phyloP scores from a whole-genome alignment of 371 early-diverging fungal species.

The Mortierella sp. region DNA sequence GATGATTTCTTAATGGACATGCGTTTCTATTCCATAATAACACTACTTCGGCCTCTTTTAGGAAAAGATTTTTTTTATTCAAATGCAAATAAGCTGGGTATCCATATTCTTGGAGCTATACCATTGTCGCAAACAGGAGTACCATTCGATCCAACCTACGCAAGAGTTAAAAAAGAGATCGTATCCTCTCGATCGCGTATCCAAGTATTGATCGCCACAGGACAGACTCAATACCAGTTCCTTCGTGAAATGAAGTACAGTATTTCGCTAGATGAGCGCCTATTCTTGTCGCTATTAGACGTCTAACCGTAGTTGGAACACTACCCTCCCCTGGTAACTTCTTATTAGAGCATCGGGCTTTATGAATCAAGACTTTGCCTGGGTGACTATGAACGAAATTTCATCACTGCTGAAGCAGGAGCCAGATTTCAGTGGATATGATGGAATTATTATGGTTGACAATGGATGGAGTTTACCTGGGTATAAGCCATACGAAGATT shows the following conservation, averaged over 20 bases:
- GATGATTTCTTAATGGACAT: too few relatives aligned
- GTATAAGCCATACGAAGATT: slow-evolving; percentile 24
- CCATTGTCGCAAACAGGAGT: slow-evolving; percentile 19
- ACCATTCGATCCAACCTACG: slow-evolving; percentile 8
- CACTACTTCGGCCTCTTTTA: slow-evolving; percentile 34
- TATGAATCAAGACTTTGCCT: slow-evolving; percentile 25
- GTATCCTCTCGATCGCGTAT: slow-evolving; percentile 16
- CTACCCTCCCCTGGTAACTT: too few relatives aligned
- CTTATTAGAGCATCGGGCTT: slow-evolving; percentile 11
- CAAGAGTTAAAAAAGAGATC: slow-evolving; percentile 1
- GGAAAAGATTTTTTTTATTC: slow-evolving; percentile 9
- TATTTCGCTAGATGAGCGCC: too few relatives aligned
- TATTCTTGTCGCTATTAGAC: too few relatives aligned
- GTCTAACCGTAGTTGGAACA: too few relatives aligned
- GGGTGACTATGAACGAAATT: slow-evolving; percentile 29
- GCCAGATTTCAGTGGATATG: slow-evolving; percentile 3
- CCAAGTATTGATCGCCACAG: slow-evolving; percentile 20
- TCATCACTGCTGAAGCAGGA: not conserved
- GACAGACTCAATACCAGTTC: not conserved
- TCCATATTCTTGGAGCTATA: slow-evolving; percentile 4
- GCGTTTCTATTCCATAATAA: too few relatives aligned
- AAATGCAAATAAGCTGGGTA: slow-evolving; percentile 6
- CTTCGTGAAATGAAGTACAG: slow-evolving; percentile 25
- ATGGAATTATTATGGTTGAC: slow-evolving; percentile 40
- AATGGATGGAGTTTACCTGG: slow-evolving; percentile 17